Conservation (phyloP, 108 stramenopile genomes). For the Phaeodactylum tricornutum region DNA sequence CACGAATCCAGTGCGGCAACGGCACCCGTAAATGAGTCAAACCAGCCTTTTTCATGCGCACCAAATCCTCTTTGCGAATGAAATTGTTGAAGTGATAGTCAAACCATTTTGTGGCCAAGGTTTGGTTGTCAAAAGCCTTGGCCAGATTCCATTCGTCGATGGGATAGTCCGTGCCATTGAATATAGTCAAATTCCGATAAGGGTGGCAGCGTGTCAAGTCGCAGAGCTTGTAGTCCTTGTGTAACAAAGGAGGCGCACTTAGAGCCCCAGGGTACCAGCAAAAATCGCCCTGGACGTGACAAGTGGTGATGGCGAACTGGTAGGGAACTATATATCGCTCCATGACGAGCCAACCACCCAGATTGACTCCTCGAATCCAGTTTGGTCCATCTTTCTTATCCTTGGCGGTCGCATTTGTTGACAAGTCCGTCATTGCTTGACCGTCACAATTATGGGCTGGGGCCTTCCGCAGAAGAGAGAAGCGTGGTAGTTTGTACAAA, state of each 20-base stretch:
- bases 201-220: slow-evolving; percentile 27
- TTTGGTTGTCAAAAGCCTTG: slow-evolving; percentile 18
- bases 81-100: slow-evolving; percentile 55
- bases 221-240: slow-evolving; percentile 7
- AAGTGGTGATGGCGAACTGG: slow-evolving; percentile 35
- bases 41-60: slow-evolving; percentile 21
- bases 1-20: slow-evolving; percentile 50
- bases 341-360: slow-evolving; percentile 52
- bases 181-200: slow-evolving; percentile 3
- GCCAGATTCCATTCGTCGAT: slow-evolving; percentile 28
- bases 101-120: slow-evolving; percentile 27
- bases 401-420: no score
- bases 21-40: slow-evolving; percentile 59
- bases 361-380: slow-evolving; percentile 59
- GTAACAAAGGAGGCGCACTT: slow-evolving; percentile 20
- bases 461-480: no score
- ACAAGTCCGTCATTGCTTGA: no score
- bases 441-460: no score
- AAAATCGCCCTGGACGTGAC: slow-evolving; percentile 27
- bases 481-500: no score
- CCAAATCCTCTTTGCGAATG: slow-evolving; percentile 38
- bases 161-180: slow-evolving; percentile 24
- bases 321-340: slow-evolving; percentile 71
- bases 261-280: slow-evolving; percentile 42
- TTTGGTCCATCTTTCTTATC: not conserved